phyloP scores from a whole-genome alignment of 306 rosid species.

The Fragaria iinumae region DNA sequence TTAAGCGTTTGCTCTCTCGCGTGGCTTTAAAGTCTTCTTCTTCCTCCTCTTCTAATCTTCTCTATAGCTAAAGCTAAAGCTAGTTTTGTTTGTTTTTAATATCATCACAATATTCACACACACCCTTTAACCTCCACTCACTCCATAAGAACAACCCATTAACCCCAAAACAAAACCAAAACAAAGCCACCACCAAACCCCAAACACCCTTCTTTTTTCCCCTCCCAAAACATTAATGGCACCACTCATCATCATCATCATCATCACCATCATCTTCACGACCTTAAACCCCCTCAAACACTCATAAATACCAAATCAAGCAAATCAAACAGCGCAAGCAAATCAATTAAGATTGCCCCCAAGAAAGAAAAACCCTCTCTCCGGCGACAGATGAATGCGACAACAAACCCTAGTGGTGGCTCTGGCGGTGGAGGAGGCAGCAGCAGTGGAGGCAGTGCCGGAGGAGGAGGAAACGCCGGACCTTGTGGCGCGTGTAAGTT shows the following conservation, averaged over 20 bases:
- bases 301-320: neutral
- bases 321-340: neutral
- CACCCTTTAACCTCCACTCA: slow-evolving; percentile 13
- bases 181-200: slow-evolving; percentile 73
- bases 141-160: slow-evolving; percentile 24
- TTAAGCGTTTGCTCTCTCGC: slow-evolving; percentile 72
- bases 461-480: slow-evolving; percentile 38
- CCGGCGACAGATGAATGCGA: slow-evolving; percentile 47
- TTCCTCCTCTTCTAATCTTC: slow-evolving; percentile 16
- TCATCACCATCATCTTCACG: neutral
- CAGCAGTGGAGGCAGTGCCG: slow-evolving; percentile 1
- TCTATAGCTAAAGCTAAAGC: neutral
- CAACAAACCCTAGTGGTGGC: slow-evolving; percentile 43
- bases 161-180: slow-evolving; percentile 24
- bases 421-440: slow-evolving; percentile 15
- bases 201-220: slow-evolving; percentile 19
- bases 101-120: slow-evolving; percentile 9
- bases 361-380: neutral
- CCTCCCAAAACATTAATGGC: slow-evolving; percentile 14
- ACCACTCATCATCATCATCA: slow-evolving; percentile 1
- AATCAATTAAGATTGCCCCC: neutral
- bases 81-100: slow-evolving; percentile 8
- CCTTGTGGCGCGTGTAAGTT: slow-evolving; percentile 98
- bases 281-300: slow-evolving; percentile 22
- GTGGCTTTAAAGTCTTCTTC: slow-evolving; percentile 85